These are phyloP conservation scores for Eucommia ulmoides DNA, from an alignment of 257 asterid species.

Conservation along the genomic window DNA sequence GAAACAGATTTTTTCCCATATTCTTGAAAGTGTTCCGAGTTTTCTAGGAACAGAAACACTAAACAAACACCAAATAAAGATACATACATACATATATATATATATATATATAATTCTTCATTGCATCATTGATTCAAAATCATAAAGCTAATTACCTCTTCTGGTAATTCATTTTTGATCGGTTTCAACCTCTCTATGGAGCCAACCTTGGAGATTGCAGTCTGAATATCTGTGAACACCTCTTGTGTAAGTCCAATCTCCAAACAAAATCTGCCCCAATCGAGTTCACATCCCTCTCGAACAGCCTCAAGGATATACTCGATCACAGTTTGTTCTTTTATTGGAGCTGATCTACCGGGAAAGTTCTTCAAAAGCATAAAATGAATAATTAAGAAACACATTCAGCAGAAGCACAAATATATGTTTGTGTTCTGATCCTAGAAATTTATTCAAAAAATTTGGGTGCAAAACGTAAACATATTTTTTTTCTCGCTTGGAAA, in stretches of 20 bases:
- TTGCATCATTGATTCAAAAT: too few species aligned
- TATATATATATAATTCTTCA: neutral
- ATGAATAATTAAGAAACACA: too few species aligned
- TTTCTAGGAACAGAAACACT: neutral
- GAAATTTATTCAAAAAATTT: too few species aligned
- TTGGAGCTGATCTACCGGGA: conserved; percentile 77
- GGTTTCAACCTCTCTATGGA: conserved; percentile 66
- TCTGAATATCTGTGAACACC: conserved; percentile 30
- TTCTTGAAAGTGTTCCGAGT: conserved; percentile 57
- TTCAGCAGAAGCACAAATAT: too few species aligned
- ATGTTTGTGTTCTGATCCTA: too few species aligned
- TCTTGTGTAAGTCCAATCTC: conserved; percentile 57
- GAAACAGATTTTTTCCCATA: conserved; percentile 49
- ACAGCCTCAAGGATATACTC: conserved; percentile 72
- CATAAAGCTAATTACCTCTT: conserved; percentile 53
- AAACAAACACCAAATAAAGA: neutral
- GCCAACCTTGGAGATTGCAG: conserved; percentile 52
- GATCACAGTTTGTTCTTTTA: conserved; percentile 62
- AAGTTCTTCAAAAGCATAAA: conserved; percentile 29
- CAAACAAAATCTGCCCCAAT: conserved; percentile 62
- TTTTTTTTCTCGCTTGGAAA: too few species aligned
- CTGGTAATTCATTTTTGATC: conserved; percentile 74
- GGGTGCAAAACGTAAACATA: too few species aligned
- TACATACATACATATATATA: neutral
- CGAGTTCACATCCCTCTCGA: conserved; percentile 55